Base-by-base conservation (phyloP, 2,329 filamentous ascomycete genomes). In the Fonsecaea monophora region DNA sequence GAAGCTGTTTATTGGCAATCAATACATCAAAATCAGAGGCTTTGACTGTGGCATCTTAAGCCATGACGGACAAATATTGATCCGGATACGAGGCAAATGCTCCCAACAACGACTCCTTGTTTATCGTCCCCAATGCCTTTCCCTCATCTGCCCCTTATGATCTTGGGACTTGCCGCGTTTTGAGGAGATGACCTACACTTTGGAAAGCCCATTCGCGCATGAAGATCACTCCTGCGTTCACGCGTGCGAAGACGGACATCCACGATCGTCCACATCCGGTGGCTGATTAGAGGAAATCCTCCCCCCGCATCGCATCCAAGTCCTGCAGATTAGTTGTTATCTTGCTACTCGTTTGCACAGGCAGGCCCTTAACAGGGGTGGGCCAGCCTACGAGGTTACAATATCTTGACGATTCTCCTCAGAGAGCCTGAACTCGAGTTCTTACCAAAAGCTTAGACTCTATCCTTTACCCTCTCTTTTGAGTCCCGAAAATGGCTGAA, bases 401-500 rank as follows among this genome's bases (percentile, higher is more conserved):
- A 12, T 10, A 25, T 25, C 45, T 6, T 32, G 25, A 21, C 45
- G 45, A 3, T 50, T 48, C 21, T 50, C 21, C 21, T 15, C 9
- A 50, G 30, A 10, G 12, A 5, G 21, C 12, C 21, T 4, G 18
- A 30, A 50, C 9, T 13, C 10, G 12, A 10, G 30, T 32, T 50
- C 25, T 15, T 12, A 18, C 18, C 4, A 50, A 12, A 21, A 12
- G 45, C 45, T 3, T 25, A 13, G 18, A 50, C 9, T 13, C 15
- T 13, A 6, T 18, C 35, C 35, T 5, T 6, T 30, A 12, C 45
- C 45, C 18, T 21, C 21, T 8, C 18, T n/a, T 6, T 15, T 2
- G 40, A 32, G 37, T 13, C 10, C 18, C 15, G 12, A 60, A 18
- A 4, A 61, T 62, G 59, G 50, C 57, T 53, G 21, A 42, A 48